These are phyloP conservation scores for Fusarium sulawesiense DNA, from an alignment of 2,329 filamentous ascomycete species.

Conservation along the genomic window DNA sequence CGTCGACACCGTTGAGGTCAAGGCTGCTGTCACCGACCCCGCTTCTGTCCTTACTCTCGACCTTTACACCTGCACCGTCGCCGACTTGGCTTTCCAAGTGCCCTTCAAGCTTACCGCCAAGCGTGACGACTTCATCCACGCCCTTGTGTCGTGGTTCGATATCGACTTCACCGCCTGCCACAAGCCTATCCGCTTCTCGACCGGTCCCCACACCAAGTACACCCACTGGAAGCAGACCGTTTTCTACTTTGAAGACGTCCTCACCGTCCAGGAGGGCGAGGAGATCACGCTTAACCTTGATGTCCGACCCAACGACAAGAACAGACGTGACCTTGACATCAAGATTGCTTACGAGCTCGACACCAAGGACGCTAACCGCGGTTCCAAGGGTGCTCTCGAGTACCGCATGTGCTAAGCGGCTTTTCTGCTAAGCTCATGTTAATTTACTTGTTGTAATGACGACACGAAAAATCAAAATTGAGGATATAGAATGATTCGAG, in stretches of 20 bases:
- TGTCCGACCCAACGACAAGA: constrained; percentile 92
- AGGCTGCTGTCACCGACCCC: constrained; percentile 95
- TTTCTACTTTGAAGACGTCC: constrained; percentile 93
- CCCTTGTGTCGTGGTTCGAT: constrained; percentile 98
- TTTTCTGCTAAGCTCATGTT: constrained; percentile 2
- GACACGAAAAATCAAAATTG: constrained; percentile 34
- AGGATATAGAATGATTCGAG: constrained; percentile 10
- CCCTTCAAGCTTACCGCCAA: constrained; percentile 81
- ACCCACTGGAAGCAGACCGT: constrained; percentile 99
- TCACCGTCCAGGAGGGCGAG: constrained; percentile 92
- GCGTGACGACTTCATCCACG: constrained; percentile 95
- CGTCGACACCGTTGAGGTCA: constrained; percentile 97
- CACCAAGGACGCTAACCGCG: constrained; percentile 77
- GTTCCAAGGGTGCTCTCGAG: constrained; percentile 74
- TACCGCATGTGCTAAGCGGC: constrained; percentile 79
- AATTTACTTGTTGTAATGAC: constrained; percentile 42
- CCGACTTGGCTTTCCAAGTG: constrained; percentile 84
- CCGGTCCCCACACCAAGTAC: constrained; percentile 97
- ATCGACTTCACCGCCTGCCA: constrained; percentile 99
- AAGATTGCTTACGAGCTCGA: constrained; percentile 84
- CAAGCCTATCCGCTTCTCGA: constrained; percentile 97
- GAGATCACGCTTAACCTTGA: constrained; percentile 77
- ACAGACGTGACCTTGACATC: constrained; percentile 95
- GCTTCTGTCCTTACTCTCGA: constrained; percentile 87
- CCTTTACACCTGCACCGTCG: constrained; percentile 87